Evolutionary conservation across 23 red algal species (phyloP), one percentile per base, ranked within the genome.

Genomic region (Agarophyton chilense): DNA sequence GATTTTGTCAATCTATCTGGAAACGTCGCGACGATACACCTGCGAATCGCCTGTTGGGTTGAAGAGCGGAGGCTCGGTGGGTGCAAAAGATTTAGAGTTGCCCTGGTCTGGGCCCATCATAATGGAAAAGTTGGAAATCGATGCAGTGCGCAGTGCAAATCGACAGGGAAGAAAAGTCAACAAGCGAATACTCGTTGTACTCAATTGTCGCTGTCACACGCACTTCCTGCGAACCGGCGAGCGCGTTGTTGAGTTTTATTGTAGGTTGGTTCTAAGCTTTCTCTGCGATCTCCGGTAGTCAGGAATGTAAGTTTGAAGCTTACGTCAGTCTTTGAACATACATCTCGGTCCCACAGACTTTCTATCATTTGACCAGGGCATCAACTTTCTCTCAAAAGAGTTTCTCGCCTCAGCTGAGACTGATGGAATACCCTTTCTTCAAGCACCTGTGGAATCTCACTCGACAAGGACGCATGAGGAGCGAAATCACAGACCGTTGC

Each of bases 51-150:
- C n/a, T n/a, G n/a, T n/a, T n/a, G n/a, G n/a, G n/a, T n/a, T n/a
- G n/a, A n/a, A n/a, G 1, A 45, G 14, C 0, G 79, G 54, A 5
- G 4, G 79, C 1, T 66, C 56, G 14, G 58, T 45, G 22, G 41
- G 51, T 4, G 40, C 38, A 33, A 38, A 61, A 41, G 31, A 33
- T 13, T n/a, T 39, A 22, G 79, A 17, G 10, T 16, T 22, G 24
- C 79, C 77, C 21, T 54, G 46, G 1, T 17, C 77, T 81, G 49
- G 77, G 77, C 77, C 77, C 77, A 81, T 81, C 57, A 81, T 51
- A 60, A n/a, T n/a, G n/a, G n/a, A n/a, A n/a, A n/a, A n/a, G n/a
- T n/a, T n/a, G n/a, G n/a, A n/a, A n/a, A n/a, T n/a, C n/a, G n/a
- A n/a, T n/a, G n/a, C n/a, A n/a, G n/a, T n/a, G n/a, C n/a, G n/a